Conservation (phyloP, 2,329 filamentous ascomycete genomes). For the Purpureocillium lavendulum region DNA sequence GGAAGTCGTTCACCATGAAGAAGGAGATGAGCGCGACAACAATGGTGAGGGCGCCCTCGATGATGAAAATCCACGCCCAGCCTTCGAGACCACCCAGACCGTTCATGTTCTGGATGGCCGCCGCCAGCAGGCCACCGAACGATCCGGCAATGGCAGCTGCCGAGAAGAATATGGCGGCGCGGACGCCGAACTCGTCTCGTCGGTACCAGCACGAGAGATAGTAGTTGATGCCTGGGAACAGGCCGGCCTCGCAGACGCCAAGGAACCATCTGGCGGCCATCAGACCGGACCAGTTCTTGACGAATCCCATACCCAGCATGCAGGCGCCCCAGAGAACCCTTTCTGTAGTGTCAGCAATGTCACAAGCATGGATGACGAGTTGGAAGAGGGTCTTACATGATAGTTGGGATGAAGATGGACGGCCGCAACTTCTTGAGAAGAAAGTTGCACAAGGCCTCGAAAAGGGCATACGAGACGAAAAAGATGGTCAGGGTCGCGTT, state of each 20-base stretch:
- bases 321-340: slow-evolving; percentile 57
- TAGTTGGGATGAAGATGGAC: slow-evolving; percentile 70
- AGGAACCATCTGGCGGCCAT: slow-evolving; percentile 64
- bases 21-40: slow-evolving; percentile 60
- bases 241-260: slow-evolving; percentile 64
- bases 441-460: slow-evolving; percentile 71
- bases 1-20: slow-evolving; percentile 79
- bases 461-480: slow-evolving; percentile 76
- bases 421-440: slow-evolving; percentile 70
- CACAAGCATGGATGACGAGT: no score
- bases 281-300: slow-evolving; percentile 53
- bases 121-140: slow-evolving; percentile 66
- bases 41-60: slow-evolving; percentile 64
- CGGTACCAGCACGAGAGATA: slow-evolving; percentile 82
- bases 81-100: slow-evolving; percentile 48
- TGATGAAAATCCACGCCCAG: slow-evolving; percentile 60
- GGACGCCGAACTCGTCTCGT: slow-evolving; percentile 69
- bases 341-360: slow-evolving; percentile 12
- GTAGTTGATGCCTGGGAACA: slow-evolving; percentile 72
- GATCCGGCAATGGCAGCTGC: slow-evolving; percentile 72
- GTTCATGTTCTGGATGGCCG: slow-evolving; percentile 62
- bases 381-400: slow-evolving; percentile 58
- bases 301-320: slow-evolving; percentile 64
- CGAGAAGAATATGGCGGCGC: slow-evolving; percentile 76
- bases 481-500: slow-evolving; percentile 74